A percentile compares a stretch with the other conserved stretches of the same genome.
Evolutionary conservation across 2,329 filamentous ascomycete species (phyloP).

Genomic region (Fusarium virguliforme): DNA sequence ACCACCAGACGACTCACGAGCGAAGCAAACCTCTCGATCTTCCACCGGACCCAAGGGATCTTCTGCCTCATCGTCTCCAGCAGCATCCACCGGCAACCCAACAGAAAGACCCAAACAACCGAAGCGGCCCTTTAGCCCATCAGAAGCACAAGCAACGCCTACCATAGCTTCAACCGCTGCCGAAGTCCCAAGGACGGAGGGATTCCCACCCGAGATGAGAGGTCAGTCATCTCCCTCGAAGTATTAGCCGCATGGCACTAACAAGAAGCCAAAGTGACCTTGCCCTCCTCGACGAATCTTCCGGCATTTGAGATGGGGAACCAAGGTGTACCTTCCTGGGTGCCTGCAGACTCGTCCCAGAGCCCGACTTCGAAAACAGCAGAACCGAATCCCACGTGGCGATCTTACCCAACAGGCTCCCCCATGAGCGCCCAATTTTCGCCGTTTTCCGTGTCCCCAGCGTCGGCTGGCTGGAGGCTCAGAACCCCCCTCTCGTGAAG

Average conservation of each 20-base stretch:
- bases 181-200: conserved; percentile 58
- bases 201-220: conserved; percentile 60
- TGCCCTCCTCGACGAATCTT: conserved; percentile 28
- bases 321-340: conserved; percentile 62
- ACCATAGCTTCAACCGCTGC: conserved; percentile 63
- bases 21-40: conserved; percentile 60
- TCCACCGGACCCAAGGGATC: conserved; percentile 59
- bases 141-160: conserved; percentile 62
- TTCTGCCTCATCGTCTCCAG: conserved; percentile 67
- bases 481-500: conserved; percentile 61
- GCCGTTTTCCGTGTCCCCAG: conserved; percentile 63
- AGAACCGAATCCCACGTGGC: conserved; percentile 65
- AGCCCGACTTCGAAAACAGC: conserved; percentile 60
- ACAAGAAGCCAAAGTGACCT: conserved; percentile 30
- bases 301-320: conserved; percentile 54
- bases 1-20: conserved; percentile 65
- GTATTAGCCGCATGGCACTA: conserved; percentile 15
- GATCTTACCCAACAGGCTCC: conserved; percentile 66
- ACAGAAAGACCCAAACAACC: conserved; percentile 57
- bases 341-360: conserved; percentile 60
- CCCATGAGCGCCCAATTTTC: conserved; percentile 67
- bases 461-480: conserved; percentile 57
- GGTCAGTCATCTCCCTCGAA: conserved; percentile 59
- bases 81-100: conserved; percentile 61
- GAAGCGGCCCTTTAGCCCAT: conserved; percentile 60